Evolutionary conservation across 1,139 yeast genomes (phyloP), one percentile per base, ranked within the genome.

Genomic region (Candida mesenterica): DNA sequence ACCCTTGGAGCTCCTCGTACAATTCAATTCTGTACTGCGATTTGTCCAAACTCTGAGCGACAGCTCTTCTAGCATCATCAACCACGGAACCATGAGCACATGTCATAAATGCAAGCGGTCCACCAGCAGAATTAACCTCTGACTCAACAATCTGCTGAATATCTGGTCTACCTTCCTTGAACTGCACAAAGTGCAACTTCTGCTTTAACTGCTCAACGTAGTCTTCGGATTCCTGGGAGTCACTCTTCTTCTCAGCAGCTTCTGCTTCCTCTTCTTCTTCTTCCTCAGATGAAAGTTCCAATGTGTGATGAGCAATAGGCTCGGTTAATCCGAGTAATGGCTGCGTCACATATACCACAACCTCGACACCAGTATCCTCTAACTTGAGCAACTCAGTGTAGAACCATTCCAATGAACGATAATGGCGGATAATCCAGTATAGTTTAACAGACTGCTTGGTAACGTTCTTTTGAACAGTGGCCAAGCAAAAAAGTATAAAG

Each of bases 381-480:
- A 59, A 48, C 24, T 45, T 42, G 25, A 37, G 31, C 40, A 61
- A 50, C 41, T 60, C 65, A 9, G 43, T 43, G 40, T 44, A 47
- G 45, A 61, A 58, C 66, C 66, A 61, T 32, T 55, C 59, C 18
- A 61, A 40, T 3, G 61, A 49, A 37, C 55, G 48, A 42, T 66
- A 65, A 41, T 72, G 65, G 49, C 76, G 68, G 18, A 76, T 62
- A 15, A 64, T 60, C 78, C 81, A 73, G 50, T 69, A 62, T 18
- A 77, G 52, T 51, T 71, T 68, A 30, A 68, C 52, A 5, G 39
- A 28, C 23, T 39, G 36, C 24, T 32, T 36, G 13, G 26, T 8
- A 19, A 32, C 16, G 9, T 30, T 30, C 26, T 38, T 38, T n/a
- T 33, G 42, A 38, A 57, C 58, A 38, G 62, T 45, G 30, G 51